Evolutionary conservation across 2,329 filamentous ascomycete genomes (phyloP).

Genomic region (Trichoderma oligosporum): DNA sequence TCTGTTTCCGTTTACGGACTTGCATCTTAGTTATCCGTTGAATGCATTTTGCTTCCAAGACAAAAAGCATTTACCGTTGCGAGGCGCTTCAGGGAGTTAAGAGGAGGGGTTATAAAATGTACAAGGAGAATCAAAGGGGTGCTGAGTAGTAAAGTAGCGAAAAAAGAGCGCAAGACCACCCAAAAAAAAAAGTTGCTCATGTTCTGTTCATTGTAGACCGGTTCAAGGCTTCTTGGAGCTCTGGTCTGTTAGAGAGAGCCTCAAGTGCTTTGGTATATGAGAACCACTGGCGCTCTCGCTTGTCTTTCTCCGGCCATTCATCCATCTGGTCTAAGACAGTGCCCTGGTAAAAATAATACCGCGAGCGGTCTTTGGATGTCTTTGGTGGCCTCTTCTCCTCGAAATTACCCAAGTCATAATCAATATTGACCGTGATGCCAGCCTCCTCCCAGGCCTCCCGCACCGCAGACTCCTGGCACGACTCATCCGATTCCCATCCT

Average conservation of each 20-base stretch:
- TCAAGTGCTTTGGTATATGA: constrained; percentile 77
- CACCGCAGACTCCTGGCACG: constrained; percentile 76
- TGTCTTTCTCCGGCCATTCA: constrained; percentile 92
- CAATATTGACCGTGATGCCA: constrained; percentile 80
- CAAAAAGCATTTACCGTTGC: neutral
- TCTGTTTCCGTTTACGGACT: neutral
- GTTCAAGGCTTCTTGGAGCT: constrained; percentile 82
- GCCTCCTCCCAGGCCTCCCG: constrained; percentile 98
- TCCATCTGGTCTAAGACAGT: constrained; percentile 80
- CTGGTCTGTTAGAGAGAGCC: constrained; percentile 72
- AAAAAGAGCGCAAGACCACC: neutral
- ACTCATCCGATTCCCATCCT: constrained; percentile 94
- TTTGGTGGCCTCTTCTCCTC: constrained; percentile 79
- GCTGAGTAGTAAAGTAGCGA: neutral
- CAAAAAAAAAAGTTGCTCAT: neutral
- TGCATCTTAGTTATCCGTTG: neutral
- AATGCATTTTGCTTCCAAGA: neutral
- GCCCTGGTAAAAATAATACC: constrained; percentile 81
- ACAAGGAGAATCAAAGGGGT: neutral
- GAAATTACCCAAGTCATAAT: constrained; percentile 82
- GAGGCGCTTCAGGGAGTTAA: neutral
- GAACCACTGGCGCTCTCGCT: constrained; percentile 88
- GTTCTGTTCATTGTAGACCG: constrained; percentile 64
- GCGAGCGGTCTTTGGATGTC: constrained; percentile 57
- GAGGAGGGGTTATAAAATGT: constrained; percentile 1